These are phyloP conservation scores for Coemansia sp. DNA, from an alignment of 192 early-diverging fungal species.

Conservation along the genomic window DNA sequence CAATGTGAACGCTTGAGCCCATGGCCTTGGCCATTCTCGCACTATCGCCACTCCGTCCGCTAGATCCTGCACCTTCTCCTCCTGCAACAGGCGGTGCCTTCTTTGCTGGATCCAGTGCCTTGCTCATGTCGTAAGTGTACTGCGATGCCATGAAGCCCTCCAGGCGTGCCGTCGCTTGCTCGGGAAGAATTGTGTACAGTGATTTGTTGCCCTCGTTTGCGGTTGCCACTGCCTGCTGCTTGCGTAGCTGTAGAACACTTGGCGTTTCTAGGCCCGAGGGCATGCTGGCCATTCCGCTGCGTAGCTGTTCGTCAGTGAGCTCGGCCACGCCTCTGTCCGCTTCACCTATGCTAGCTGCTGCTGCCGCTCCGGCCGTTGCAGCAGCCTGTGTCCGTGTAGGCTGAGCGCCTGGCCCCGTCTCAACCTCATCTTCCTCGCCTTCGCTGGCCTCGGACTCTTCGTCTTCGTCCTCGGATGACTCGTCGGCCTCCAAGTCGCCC, in stretches of 20 bases:
- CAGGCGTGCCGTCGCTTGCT: conserved; percentile 61
- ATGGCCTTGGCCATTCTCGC: conserved; percentile 54
- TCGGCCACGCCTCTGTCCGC: conserved; percentile 31
- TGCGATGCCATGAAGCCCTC: conserved; percentile 92
- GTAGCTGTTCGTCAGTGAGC: conserved; percentile 58
- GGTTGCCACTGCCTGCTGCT: conserved; percentile 53
- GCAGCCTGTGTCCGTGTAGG: no score
- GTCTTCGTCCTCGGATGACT: conserved; percentile 59
- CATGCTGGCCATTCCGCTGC: conserved; percentile 54
- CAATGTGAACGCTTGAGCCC: conserved; percentile 69
- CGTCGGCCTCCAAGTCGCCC: conserved; percentile 84
- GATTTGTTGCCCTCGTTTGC: conserved; percentile 36
- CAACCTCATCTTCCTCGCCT: conserved; percentile 5
- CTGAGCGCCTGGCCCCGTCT: conserved; percentile 52
- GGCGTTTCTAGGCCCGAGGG: conserved; percentile 76
- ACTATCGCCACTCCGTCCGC: background rate
- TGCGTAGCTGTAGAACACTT: conserved; percentile 85
- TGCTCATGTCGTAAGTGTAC: conserved; percentile 79
- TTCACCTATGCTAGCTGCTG: conserved; percentile 34
- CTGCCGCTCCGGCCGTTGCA: no score
- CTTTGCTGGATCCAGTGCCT: conserved; percentile 49
- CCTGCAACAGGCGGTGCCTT: conserved; percentile 14
- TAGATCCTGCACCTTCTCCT: no score
- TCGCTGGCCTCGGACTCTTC: conserved; percentile 62
- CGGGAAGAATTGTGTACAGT: conserved; percentile 83